Evolutionary conservation across 495 filamentous ascomycete species (phyloP).

Genomic region (Aspergillus ostianus): DNA sequence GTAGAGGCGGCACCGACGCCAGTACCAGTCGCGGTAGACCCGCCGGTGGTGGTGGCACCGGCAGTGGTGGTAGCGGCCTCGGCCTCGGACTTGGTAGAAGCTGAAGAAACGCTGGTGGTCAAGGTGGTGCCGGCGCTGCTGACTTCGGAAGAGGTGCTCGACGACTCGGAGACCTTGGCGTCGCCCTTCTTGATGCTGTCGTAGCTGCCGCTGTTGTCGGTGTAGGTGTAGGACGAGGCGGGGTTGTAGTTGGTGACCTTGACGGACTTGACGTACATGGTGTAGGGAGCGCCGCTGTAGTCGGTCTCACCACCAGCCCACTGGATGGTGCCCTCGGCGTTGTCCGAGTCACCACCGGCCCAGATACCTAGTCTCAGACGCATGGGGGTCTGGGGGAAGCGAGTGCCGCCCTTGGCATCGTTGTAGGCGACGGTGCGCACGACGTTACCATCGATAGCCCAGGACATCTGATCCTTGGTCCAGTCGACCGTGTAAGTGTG

Average conservation of each 20-base stretch:
- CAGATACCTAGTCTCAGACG: constrained; percentile 78
- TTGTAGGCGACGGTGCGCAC: constrained; percentile 66
- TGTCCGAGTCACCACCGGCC: constrained; percentile 73
- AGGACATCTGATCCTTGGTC: constrained; percentile 68
- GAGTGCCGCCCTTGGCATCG: constrained; percentile 59
- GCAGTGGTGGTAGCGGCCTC: constrained; percentile 8
- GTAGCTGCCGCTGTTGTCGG: constrained; percentile 35
- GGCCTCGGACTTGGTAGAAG: constrained; percentile 9
- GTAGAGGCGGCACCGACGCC: constrained; percentile 9
- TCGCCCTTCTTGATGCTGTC: constrained; percentile 34
- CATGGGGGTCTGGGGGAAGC: constrained; percentile 92
- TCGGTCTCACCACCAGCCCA: constrained; percentile 77
- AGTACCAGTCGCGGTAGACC: constrained; percentile 5
- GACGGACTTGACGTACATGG: constrained; percentile 61
- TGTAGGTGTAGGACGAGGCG: constrained; percentile 34
- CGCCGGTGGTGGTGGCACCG: constrained; percentile 8
- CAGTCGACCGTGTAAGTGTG: constrained; percentile 87
- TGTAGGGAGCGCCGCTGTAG: constrained; percentile 64
- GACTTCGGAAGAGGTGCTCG: constrained; percentile 6
- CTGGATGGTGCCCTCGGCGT: constrained; percentile 54
- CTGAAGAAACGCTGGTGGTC: constrained; percentile 11
- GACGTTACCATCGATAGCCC: constrained; percentile 72
- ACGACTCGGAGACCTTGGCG: constrained; percentile 10
- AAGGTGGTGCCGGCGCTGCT: constrained; percentile 11
- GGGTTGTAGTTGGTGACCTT: constrained; percentile 40